A percentile compares a stretch with the other conserved stretches of the same genome.
Conservation (phyloP, 768 basidiomycete genomes). For the Tulasnella sp. region DNA sequence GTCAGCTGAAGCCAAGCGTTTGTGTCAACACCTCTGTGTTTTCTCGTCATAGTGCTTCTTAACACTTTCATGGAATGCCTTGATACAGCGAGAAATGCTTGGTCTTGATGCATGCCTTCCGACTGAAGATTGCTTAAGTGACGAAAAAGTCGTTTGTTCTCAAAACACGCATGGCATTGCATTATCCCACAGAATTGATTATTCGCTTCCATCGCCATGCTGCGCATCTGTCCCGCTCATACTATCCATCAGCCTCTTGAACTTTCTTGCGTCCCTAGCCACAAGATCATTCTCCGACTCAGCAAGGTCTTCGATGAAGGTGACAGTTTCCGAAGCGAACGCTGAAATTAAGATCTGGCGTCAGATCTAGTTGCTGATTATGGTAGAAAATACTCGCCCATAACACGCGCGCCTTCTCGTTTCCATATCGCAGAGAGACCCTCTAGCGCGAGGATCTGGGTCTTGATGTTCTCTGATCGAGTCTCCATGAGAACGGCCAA, state of each 20-base stretch:
- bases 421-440: slow-evolving; percentile 70
- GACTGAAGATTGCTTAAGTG: too few relatives aligned
- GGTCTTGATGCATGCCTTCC: too few relatives aligned
- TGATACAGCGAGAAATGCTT: too few relatives aligned
- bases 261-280: slow-evolving; percentile 46
- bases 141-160: too few relatives aligned
- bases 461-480: slow-evolving; percentile 61
- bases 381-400: slow-evolving; percentile 39
- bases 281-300: slow-evolving; percentile 85
- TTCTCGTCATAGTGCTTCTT: too few relatives aligned
- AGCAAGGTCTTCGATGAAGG: slow-evolving; percentile 77
- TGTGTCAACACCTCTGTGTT: too few relatives aligned
- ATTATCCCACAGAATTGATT: too few relatives aligned
- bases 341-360: slow-evolving; percentile 34
- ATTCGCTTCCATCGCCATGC: too few relatives aligned
- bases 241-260: slow-evolving; percentile 27
- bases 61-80: too few relatives aligned
- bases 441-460: slow-evolving; percentile 59
- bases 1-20: too few relatives aligned
- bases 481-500: slow-evolving; percentile 79
- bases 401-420: slow-evolving; percentile 59
- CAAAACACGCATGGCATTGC: too few relatives aligned
- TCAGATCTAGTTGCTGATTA: not conserved
- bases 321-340: slow-evolving; percentile 68
- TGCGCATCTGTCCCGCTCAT: slow-evolving; percentile 22